Base-by-base conservation (phyloP, 2,329 filamentous ascomycete genomes). In the Xylaria sp. region DNA sequence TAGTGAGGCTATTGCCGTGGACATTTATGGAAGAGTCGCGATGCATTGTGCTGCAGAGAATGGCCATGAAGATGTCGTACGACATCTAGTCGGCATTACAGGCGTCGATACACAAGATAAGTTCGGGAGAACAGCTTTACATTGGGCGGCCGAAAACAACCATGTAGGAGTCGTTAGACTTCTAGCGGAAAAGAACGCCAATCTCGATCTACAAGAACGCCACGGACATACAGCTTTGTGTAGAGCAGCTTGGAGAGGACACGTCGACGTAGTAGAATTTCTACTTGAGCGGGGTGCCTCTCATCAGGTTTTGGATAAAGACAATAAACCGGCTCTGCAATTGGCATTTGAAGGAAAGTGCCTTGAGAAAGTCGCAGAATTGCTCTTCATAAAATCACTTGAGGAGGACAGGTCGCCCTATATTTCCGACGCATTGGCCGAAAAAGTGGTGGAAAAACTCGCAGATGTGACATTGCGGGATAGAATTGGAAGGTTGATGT, bases 11-110 rank as follows among this genome's bases (percentile, higher is more conserved):
- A n/a, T 52, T n/a, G 23, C 47, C 11, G 34, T 16, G 11, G 52
- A 59, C 57, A 59, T 47, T 16, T 59, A 55, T 5, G 57, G 57
- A 18, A 35, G 57, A 52, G 23, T 39, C 9, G 46, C 57, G 16
- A 39, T 59, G 47, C 57, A 59, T 55, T 55, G 10, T 2, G 57
- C 57, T 10, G 52, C 57, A 46, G 52, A 55, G 37, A 19, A 46
- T 16, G 57, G 57, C 11, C 44, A 59, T 4, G 37, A 52, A 30
- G 47, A 59, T 5, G 47, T 30, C 8, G 10, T 59, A 10, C n/a
- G 8, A 48, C 10, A 16, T 39, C 39, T 59, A 2, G 1, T 55
- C 34, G 35, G 39, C 10, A 23, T 47, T 11, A 55, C 52, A 30
- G 52, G 37, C 6, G 57, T 59, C 13, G 9, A 59, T 16, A 16